Percentiles rank a stretch among this genome's conserved stretches.
Conservation (phyloP, 257 asterid genomes). For the Lycium ferocissimum region DNA sequence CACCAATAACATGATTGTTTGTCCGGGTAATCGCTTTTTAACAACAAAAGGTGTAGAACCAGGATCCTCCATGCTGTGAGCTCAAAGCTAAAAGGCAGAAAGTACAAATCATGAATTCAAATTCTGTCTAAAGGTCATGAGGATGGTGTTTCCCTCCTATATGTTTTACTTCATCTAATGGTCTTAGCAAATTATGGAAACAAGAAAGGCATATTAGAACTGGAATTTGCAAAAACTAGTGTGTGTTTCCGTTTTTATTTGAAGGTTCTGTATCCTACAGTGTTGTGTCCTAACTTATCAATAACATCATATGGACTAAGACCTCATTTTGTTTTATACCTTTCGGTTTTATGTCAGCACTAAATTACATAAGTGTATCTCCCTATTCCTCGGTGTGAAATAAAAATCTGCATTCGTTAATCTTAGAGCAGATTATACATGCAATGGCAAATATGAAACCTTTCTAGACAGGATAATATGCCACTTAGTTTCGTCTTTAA, state of each 20-base stretch:
- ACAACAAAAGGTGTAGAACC: not conserved
- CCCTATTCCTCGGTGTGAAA: not conserved
- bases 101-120: not conserved
- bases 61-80: not conserved
- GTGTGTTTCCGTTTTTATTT: not conserved
- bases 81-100: not conserved
- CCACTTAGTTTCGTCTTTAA: not conserved
- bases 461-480: not conserved
- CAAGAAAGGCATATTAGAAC: constrained; percentile 1
- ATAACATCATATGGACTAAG: not conserved
- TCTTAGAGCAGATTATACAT: not conserved
- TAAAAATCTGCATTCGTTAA: not conserved
- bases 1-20: not conserved
- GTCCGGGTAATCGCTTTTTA: not conserved
- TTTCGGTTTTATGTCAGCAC: not conserved
- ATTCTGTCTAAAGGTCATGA: not conserved
- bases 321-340: not conserved
- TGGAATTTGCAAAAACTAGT: not conserved
- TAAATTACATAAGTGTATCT: not conserved
- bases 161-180: not conserved
- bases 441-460: not conserved
- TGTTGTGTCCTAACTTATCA: constrained; percentile 7
- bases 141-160: not conserved
- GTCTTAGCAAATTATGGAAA: not conserved
- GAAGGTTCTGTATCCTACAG: not conserved